These are phyloP conservation scores for Diaporthe sp. DNA, from an alignment of 2,329 filamentous ascomycete genomes.

Conservation along the genomic window DNA sequence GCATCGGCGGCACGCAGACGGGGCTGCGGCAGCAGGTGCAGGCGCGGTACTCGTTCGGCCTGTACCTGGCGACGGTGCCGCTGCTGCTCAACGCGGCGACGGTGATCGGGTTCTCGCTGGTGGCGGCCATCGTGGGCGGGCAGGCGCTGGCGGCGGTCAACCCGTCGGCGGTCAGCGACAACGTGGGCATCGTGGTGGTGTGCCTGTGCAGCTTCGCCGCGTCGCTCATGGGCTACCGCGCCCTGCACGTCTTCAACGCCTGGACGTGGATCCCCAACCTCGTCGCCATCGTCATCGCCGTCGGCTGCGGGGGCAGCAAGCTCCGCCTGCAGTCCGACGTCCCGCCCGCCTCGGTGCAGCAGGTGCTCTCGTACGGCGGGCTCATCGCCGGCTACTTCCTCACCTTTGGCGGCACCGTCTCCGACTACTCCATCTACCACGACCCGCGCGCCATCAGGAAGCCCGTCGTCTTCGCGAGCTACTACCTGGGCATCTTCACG, in stretches of 20 bases:
- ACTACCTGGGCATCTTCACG: conserved; percentile 65
- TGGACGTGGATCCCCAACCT: conserved; percentile 71
- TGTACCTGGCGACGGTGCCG: conserved; percentile 65
- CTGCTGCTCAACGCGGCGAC: conserved; percentile 69
- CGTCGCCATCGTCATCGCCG: conserved; percentile 63
- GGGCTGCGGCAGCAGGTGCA: conserved; percentile 72
- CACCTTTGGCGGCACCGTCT: conserved; percentile 64
- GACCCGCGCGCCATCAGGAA: conserved; percentile 51
- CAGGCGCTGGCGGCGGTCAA: conserved; percentile 64
- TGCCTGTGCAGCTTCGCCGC: conserved; percentile 65
- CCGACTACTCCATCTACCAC: conserved; percentile 72
- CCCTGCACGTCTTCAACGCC: conserved; percentile 67
- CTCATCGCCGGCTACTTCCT: conserved; percentile 67
- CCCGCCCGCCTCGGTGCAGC: conserved; percentile 53
- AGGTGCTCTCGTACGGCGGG: conserved; percentile 60
- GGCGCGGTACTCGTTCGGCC: conserved; percentile 71
- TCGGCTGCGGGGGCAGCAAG: conserved; percentile 66
- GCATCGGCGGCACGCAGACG: conserved; percentile 67
- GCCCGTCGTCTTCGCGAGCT: conserved; percentile 60
- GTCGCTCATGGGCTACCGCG: conserved; percentile 68
- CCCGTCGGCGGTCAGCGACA: conserved; percentile 61
- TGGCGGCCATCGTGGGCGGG: conserved; percentile 69
- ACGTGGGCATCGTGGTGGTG: conserved; percentile 70
- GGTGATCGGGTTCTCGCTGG: conserved; percentile 69
- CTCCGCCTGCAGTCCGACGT: conserved; percentile 60